phyloP scores from a whole-genome alignment of 495 filamentous ascomycete species.

The Pseudotulostoma volvatum region DNA sequence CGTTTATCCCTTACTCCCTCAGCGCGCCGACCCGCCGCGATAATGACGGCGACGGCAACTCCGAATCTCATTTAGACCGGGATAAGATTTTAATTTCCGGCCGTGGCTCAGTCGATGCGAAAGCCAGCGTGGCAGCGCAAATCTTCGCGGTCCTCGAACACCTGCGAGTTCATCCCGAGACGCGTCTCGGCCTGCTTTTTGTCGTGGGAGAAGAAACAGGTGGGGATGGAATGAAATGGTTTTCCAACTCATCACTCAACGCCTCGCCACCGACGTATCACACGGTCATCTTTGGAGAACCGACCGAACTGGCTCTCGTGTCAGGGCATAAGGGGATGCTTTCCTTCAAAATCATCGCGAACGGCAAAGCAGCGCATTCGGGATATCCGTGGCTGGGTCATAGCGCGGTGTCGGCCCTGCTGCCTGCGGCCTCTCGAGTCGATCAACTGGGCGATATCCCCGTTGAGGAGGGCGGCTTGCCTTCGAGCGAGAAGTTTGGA shows the following conservation, averaged over 20 bases:
- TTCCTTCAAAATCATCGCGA: constrained; percentile 42
- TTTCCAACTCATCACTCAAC: constrained; percentile 25
- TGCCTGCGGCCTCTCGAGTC: constrained; percentile 44
- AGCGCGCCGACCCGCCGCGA: constrained; percentile 3
- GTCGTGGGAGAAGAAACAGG: constrained; percentile 76
- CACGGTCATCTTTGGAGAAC: constrained; percentile 77
- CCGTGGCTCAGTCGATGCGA: constrained; percentile 79
- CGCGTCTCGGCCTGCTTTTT: constrained; percentile 56
- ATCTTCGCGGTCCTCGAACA: constrained; percentile 50
- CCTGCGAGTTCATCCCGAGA: constrained; percentile 24
- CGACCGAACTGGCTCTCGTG: constrained; percentile 73
- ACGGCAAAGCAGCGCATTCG: constrained; percentile 68
- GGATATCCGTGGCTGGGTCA: constrained; percentile 79
- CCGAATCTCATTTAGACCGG: constrained; percentile 5
- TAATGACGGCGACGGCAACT: constrained; percentile 16
- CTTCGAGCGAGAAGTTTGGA: constrained; percentile 59
- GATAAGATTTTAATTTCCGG: constrained; percentile 43
- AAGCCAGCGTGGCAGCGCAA: constrained; percentile 71
- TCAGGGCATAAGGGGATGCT: constrained; percentile 80
- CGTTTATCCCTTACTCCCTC: constrained; percentile 41
- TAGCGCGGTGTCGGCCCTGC: constrained; percentile 43
- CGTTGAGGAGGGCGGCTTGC: constrained; percentile 37
- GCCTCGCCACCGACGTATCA: constrained; percentile 28
- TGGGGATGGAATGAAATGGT: constrained; percentile 67
- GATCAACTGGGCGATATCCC: constrained; percentile 34